phyloP scores from a whole-genome alignment of 208 protist genomes.

The Zelonia costaricensis region DNA sequence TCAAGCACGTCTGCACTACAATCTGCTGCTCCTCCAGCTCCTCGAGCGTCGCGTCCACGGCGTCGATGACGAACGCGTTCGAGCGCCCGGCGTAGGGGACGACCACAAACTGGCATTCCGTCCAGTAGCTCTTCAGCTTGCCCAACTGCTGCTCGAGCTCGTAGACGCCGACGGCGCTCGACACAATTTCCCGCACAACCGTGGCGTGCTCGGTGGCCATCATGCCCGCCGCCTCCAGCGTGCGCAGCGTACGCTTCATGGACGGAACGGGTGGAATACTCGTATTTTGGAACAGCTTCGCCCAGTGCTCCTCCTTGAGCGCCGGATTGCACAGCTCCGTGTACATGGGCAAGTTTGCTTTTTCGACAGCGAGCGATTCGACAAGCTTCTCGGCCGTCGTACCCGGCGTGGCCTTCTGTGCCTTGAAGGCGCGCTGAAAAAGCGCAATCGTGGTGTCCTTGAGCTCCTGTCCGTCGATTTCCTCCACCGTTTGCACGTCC shows the following conservation, averaged over 20 bases:
- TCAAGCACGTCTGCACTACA: constrained; percentile 82
- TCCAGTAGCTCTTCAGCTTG: constrained; percentile 87
- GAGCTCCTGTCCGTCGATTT: constrained; percentile 67
- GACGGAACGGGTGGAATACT: constrained; percentile 38
- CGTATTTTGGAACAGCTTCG: constrained; percentile 72
- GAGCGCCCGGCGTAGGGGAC: constrained; percentile 72
- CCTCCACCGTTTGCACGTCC: constrained; percentile 38
- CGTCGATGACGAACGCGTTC: constrained; percentile 86
- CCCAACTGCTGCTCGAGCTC: constrained; percentile 83
- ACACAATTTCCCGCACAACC: constrained; percentile 80
- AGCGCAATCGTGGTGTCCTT: constrained; percentile 66
- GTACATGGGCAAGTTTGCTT: constrained; percentile 68
- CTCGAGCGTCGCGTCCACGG: constrained; percentile 84
- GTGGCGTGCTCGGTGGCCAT: constrained; percentile 45
- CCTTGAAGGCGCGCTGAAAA: constrained; percentile 63
- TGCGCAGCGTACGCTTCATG: constrained; percentile 46
- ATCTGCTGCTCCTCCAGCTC: constrained; percentile 91
- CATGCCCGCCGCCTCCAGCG: constrained; percentile 38
- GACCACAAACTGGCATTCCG: constrained; percentile 50
- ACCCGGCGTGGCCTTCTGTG: constrained; percentile 66
- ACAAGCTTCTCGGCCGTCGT: constrained; percentile 65
- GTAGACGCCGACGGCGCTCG: constrained; percentile 86
- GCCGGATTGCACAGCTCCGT: constrained; percentile 89
- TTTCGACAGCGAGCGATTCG: constrained; percentile 69
- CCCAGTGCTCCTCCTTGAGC: constrained; percentile 80